phyloP scores from a whole-genome alignment of 306 rosid species.

The Calophaca sinica region DNA sequence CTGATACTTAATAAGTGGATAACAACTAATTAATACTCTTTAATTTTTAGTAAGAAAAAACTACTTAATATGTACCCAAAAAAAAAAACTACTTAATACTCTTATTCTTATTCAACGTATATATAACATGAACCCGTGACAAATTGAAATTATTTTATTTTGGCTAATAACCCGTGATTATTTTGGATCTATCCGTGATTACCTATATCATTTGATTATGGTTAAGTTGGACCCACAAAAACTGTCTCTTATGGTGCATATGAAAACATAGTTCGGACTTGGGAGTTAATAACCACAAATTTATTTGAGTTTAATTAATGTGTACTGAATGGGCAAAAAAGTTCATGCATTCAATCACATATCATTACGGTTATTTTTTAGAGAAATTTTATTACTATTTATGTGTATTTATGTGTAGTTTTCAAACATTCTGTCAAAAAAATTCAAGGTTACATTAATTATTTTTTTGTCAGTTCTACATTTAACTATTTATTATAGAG shows the following conservation, averaged over 20 bases:
- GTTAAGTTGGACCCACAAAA: slow-evolving; percentile 39
- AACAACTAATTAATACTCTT: neutral
- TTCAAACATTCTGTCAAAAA: no score
- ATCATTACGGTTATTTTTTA: no score
- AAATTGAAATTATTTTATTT: neutral
- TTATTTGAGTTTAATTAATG: no score
- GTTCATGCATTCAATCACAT: no score
- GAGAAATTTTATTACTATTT: no score
- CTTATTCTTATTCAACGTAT: neutral
- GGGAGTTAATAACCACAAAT: no score
- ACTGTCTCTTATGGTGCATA: neutral
- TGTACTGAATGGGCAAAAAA: no score
- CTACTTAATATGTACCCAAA: neutral
- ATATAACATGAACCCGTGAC: slow-evolving; percentile 48
- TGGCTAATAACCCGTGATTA: slow-evolving; percentile 54
- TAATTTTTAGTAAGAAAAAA: neutral
- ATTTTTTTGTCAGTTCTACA: no score
- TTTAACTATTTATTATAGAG: no score
- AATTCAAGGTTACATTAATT: no score
- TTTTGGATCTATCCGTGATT: slow-evolving; percentile 45
- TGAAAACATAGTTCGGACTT: neutral
- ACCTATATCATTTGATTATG: slow-evolving; percentile 20
- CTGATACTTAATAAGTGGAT: neutral
- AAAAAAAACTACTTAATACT: neutral
- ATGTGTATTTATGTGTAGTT: no score